Evolutionary conservation across 139 green algal species (phyloP), one percentile per base, ranked within the genome.

Genomic region (Micractinium conductrix): DNA sequence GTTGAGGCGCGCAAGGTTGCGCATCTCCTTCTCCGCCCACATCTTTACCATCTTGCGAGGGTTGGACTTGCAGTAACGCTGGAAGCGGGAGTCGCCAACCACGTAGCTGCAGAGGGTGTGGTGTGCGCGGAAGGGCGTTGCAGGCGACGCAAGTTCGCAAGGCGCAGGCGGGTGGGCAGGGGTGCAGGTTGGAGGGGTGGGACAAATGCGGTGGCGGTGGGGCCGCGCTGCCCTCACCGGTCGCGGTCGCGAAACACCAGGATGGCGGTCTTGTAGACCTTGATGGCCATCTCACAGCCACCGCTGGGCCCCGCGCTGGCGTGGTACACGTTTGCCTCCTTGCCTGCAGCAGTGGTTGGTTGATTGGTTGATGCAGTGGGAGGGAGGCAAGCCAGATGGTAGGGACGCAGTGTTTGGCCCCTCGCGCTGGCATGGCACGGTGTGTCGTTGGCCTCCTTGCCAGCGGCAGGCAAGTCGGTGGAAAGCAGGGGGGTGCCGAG

Each of bases 241-340:
- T 98, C 94, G 9, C 95, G 86, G 85, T 98, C 95, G 73, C 97
- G 98, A 87, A 99, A 99, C 2, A 98, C 96, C 26, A 99, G 91
- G 76, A 99, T 99, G 42, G 95, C 97, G 0, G 97, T 99, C 91
- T 99, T 99, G 91, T 98, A 99, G 44, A 99, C 93, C 87, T 99
- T 99, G 85, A 99, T 93, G n/a, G 97, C 97, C 74, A 99, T 68
- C 76, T 98, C 95, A 22, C 9, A 2, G 7, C 89, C 90, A 0
- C 85, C 85, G 0, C n/a, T n/a, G n/a, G n/a, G n/a, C n/a, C 84
- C 35, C 33, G 40, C 42, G 19, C 48, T 43, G 65, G 96, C 97
- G 76, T 99, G 94, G 87, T 99, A 99, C 75, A 99, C 97, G 78
- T 99, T 99, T 72, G 97, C 97, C 90, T 99, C 97, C 86, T 99